A percentile compares a stretch with the other conserved stretches of the same genome.
Evolutionary conservation across 306 rosid species (phyloP).

Genomic region (Quercus aquifolioides): DNA sequence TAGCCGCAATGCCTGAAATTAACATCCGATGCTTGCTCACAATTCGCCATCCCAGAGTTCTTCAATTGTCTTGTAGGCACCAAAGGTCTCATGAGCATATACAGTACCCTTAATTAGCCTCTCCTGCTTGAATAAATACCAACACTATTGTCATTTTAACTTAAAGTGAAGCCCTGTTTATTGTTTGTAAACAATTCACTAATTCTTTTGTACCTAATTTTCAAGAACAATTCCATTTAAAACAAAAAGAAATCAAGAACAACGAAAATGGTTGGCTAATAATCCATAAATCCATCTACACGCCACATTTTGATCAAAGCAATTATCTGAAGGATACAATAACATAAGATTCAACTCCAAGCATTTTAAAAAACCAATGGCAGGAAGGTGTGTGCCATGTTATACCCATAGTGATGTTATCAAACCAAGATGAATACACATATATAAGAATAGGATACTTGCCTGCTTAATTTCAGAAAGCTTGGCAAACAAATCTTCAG

Average conservation of each 20-base stretch:
- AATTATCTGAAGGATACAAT: too few relatives aligned
- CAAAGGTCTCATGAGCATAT: slow-evolving; percentile 32
- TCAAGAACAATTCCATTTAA: too few relatives aligned
- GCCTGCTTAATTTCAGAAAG: slow-evolving; percentile 58
- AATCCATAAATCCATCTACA: neutral
- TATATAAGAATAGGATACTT: slow-evolving; percentile 12
- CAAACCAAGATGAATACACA: neutral
- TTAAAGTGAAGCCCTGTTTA: neutral
- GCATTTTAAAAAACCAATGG: neutral
- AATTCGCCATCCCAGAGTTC: slow-evolving; percentile 67
- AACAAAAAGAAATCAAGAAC: neutral
- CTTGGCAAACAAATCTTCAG: slow-evolving; percentile 33
- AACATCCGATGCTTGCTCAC: slow-evolving; percentile 24
- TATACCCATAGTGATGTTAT: neutral
- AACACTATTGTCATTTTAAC: neutral
- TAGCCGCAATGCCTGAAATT: neutral
- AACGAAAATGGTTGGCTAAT: neutral
- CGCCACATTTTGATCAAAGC: neutral
- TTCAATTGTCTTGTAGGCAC: slow-evolving; percentile 42
- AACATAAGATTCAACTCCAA: neutral
- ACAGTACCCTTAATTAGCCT: slow-evolving; percentile 36
- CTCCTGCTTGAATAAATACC: slow-evolving; percentile 40
- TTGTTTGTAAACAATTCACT: neutral
- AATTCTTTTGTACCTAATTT: too few relatives aligned
- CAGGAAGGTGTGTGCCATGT: neutral